A percentile compares a stretch with the other conserved stretches of the same genome.
These are phyloP conservation scores for Oryza nivara DNA, from an alignment of 176 grass and related monocot genomes.

Conservation along the genomic window DNA sequence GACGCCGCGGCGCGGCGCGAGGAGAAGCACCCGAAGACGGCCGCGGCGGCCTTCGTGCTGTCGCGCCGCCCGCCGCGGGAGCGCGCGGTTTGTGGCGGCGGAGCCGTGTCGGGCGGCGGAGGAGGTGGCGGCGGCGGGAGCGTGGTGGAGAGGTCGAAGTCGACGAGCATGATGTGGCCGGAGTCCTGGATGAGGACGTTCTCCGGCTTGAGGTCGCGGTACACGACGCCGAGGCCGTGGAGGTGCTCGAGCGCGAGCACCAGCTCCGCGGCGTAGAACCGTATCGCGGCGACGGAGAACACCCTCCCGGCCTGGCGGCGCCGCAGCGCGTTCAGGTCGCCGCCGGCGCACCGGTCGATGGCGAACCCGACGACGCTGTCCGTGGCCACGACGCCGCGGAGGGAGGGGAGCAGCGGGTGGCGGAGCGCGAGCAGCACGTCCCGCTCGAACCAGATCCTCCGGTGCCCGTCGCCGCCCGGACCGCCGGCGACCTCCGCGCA, in stretches of 20 bases:
- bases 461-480: slow-evolving; percentile 36
- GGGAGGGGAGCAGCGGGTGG: slow-evolving; percentile 71
- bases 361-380: slow-evolving; percentile 73
- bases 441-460: slow-evolving; percentile 81
- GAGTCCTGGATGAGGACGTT: slow-evolving; percentile 71
- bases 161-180: slow-evolving; percentile 81
- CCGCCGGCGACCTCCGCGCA: neutral
- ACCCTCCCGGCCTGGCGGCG: slow-evolving; percentile 47
- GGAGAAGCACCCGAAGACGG: slow-evolving; percentile 38
- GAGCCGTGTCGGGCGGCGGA: neutral
- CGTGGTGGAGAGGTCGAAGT: slow-evolving; percentile 84
- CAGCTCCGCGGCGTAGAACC: slow-evolving; percentile 85
- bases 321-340: slow-evolving; percentile 69
- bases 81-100: neutral
- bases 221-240: slow-evolving; percentile 70
- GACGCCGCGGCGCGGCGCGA: slow-evolving; percentile 36
- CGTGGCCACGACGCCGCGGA: slow-evolving; percentile 71
- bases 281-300: slow-evolving; percentile 70
- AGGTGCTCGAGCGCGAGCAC: slow-evolving; percentile 79
- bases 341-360: slow-evolving; percentile 67
- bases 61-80: slow-evolving; percentile 2
- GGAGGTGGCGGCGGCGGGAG: slow-evolving; percentile 18
- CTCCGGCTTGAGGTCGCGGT: slow-evolving; percentile 79
- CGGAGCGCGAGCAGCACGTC: slow-evolving; percentile 57
- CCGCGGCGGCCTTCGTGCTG: slow-evolving; percentile 21